Base-by-base conservation (phyloP, 1,139 yeast genomes). In the Diutina mesorugosa region DNA sequence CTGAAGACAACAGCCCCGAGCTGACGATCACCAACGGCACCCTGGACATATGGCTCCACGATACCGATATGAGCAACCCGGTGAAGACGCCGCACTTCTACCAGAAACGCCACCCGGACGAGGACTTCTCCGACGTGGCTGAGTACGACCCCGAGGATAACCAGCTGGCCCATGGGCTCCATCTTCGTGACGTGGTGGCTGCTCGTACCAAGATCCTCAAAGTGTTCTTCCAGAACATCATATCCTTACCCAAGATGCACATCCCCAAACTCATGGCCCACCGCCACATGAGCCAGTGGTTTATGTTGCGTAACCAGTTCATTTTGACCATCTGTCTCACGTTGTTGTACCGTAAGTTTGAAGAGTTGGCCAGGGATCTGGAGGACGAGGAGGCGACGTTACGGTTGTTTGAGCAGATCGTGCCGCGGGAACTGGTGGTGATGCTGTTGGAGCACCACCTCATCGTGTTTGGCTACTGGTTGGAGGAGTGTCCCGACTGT, bases 271-370 rank as follows among this genome's bases (percentile, higher is more conserved):
- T 74, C 47, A 71, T 72, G 4, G 70, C 69, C 18, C 75, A 73
- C 60, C 67, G 79, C 59, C 79, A 73, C 60, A 74, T 77, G 1
- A 78, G 79, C 0, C 71, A 69, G 63, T 74, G 78, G 78, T 74
- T 68, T 60, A 72, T 70, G 59, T 59, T 74, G 56, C 63, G 79
- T 55, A 73, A 72, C 71, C 69, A 72, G 68, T 72, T 69, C 62
- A 32, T 50, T 32, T 10, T 50, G n/a, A 50, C 53, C 21, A 50
- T 50, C 6, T 29, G 32, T 32, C 32, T 50, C 12, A 38, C 32
- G 30, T 57, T 76, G 61, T 59, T 78, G 58, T 77, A 69, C 64
- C 66, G 62, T 57, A 72, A 72, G 58, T 59, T 72, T 14, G 65
- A 65, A 26, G 69, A 68, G 50, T 60, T 69, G 63, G 35, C 35